Percentiles rank a stretch among this genome's conserved stretches.
These are phyloP conservation scores for Xylariaceae sp. DNA, from an alignment of 2,329 filamentous ascomycete genomes.

Conservation along the genomic window DNA sequence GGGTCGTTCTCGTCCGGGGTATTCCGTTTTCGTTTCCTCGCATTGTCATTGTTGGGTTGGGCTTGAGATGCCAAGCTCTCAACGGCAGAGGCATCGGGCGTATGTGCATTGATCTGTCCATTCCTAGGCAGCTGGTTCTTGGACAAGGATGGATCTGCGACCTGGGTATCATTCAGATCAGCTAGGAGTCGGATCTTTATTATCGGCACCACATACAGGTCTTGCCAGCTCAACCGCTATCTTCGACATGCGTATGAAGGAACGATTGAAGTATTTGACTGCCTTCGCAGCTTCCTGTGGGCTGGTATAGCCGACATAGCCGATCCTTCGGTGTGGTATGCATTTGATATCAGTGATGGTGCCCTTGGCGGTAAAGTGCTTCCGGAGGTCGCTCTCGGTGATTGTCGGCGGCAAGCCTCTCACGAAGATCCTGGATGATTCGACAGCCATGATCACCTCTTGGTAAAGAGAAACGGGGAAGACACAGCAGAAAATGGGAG, in stretches of 20 bases:
- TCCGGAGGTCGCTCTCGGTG: conserved; percentile 36
- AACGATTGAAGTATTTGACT: conserved; percentile 90
- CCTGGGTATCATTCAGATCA: conserved; percentile 14
- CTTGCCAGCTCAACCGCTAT: conserved; percentile 83
- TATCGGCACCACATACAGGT: conserved; percentile 48
- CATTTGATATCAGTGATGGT: conserved; percentile 89
- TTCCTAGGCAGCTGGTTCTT: too few species aligned
- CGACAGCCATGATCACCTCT: conserved; percentile 25
- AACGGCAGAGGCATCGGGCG: too few species aligned
- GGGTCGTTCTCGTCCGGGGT: conserved; percentile 56
- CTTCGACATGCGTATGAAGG: conserved; percentile 93
- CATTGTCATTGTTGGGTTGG: too few species aligned
- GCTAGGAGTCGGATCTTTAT: neutral
- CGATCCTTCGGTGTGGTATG: conserved; percentile 82
- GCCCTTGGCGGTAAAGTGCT: conserved; percentile 72
- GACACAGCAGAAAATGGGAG: too few species aligned
- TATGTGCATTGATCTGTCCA: too few species aligned
- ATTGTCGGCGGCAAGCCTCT: conserved; percentile 79
- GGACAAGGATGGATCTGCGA: conserved; percentile 34
- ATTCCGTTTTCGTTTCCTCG: conserved; percentile 62
- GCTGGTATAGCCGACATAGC: conserved; percentile 89
- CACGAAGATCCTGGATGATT: conserved; percentile 68
- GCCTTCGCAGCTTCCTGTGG: conserved; percentile 72
- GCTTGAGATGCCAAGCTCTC: too few species aligned
- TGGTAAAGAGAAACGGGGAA: too few species aligned